Base-by-base conservation (phyloP, 2,329 filamentous ascomycete species). In the Drechslera avenae region DNA sequence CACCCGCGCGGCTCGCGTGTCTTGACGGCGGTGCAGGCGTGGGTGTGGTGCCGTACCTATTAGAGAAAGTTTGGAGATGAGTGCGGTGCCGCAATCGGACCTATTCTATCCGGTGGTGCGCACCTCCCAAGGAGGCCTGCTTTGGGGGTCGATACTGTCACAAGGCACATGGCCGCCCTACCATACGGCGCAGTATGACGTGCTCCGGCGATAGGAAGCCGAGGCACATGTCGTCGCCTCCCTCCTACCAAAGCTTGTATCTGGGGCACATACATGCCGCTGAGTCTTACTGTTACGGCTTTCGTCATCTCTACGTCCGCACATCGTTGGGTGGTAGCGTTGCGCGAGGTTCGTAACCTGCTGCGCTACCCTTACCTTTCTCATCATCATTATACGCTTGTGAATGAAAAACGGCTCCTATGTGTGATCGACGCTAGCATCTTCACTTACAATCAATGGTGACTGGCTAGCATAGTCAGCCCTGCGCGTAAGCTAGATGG, bases 351-450 rank as follows among this genome's bases (percentile, higher is more conserved):
- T 23, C 21, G 21, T 23, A 23, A 23, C 9, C 9, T 8, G 21
- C 21, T 23, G 21, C 21, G 2, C 6, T 23, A 23, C 21, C 6
- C 21, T 8, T 5, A 23, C 21, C 21, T 23, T 23, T 23, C 6
- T 8, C 21, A 23, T 23, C 21, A 23, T 7, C 4, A 23, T 23
- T 23, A 28, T 9, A 28, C 26, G 26, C 26, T 8, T 28, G 26
- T 10, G 9, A 28, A 28, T 13, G 12, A 12, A 10, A 28, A 28
- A 28, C 9, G 9, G 26, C 10, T 28, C 10, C 26, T 28, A 51
- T 19, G 26, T 26, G 26, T 51, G 49, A 51, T 51, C 43, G 42
- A 47, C 49, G 30, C 49, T 32, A 28, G 43, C 32, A 47, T 47
- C 19, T n/a, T 32, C 30, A 13, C 23, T 18, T 40, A 41, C 18